phyloP scores from a whole-genome alignment of 176 grass and related monocot species.

The Areca catechu region DNA sequence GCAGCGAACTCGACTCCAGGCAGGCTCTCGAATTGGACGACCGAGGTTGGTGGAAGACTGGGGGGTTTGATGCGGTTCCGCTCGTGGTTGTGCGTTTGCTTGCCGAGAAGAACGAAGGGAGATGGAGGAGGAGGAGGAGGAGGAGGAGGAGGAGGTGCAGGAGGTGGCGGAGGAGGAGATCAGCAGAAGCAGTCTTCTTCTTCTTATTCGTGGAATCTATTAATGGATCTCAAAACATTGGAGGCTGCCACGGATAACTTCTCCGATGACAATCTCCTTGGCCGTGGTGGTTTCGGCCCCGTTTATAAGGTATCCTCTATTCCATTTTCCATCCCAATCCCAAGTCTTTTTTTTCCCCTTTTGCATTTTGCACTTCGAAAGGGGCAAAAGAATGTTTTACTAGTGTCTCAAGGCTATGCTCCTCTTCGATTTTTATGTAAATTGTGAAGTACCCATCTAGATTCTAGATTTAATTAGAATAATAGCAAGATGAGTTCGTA shows the following conservation, averaged over 20 bases:
- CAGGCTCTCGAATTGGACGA: too few relatives aligned
- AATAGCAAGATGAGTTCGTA: too few relatives aligned
- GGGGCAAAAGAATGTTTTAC: too few relatives aligned
- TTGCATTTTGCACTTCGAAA: neutral
- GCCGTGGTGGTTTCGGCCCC: conserved; percentile 76
- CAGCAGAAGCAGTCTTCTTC: conserved; percentile 2
- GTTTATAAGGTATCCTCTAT: conserved; percentile 58
- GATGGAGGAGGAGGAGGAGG: too few relatives aligned
- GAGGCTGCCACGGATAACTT: conserved; percentile 56
- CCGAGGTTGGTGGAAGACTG: too few relatives aligned
- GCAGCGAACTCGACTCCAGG: too few relatives aligned
- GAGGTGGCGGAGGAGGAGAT: conserved; percentile 5
- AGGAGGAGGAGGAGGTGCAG: neutral
- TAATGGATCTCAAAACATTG: conserved; percentile 56
- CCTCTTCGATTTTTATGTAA: too few relatives aligned
- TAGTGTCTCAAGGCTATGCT: too few relatives aligned
- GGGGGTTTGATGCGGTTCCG: too few relatives aligned
- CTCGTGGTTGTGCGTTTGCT: conserved; percentile 41
- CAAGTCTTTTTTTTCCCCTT: neutral
- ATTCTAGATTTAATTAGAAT: too few relatives aligned
- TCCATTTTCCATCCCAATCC: neutral
- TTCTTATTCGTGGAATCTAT: conserved; percentile 39
- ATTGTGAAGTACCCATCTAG: too few relatives aligned
- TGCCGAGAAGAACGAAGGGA: neutral
- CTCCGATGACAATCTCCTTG: conserved; percentile 78